phyloP scores from a whole-genome alignment of 805 yeast genomes.

The Brettanomyces custersianus region DNA sequence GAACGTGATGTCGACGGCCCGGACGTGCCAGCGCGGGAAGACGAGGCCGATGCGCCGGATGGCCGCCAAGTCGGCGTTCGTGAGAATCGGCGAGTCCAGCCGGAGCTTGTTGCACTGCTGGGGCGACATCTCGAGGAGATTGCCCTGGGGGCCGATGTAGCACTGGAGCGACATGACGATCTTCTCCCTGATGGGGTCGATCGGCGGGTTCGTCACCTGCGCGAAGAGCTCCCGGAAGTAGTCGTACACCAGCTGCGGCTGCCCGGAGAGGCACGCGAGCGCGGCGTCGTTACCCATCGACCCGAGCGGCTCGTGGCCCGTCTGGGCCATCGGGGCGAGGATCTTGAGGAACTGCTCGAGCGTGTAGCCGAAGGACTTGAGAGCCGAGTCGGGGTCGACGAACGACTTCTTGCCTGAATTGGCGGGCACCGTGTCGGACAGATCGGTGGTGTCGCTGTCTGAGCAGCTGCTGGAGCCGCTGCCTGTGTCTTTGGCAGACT shows the following conservation, averaged over 20 bases:
- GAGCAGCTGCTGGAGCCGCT: not conserved
- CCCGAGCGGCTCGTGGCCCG: conserved; percentile 91
- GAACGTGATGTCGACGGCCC: conserved; percentile 82
- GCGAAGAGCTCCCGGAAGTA: conserved; percentile 95
- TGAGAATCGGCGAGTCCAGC: conserved; percentile 74
- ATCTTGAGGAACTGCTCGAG: conserved; percentile 80
- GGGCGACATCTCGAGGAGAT: conserved; percentile 85
- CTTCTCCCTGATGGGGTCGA: conserved; percentile 94
- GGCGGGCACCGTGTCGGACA: too few relatives aligned
- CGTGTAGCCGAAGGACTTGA: conserved; percentile 87
- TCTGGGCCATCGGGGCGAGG: conserved; percentile 87
- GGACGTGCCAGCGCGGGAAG: conserved; percentile 81
- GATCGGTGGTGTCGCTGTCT: too few relatives aligned
- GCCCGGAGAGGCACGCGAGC: conserved; percentile 87
- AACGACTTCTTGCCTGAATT: too few relatives aligned
- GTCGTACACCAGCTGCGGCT: conserved; percentile 84
- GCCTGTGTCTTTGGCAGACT: not conserved
- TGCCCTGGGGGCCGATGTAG: conserved; percentile 97
- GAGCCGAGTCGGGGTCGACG: conserved; percentile 38
- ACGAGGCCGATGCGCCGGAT: conserved; percentile 61
- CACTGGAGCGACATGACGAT: conserved; percentile 97
- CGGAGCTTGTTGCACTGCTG: conserved; percentile 84
- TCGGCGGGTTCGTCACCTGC: conserved; percentile 97
- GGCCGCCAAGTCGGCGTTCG: conserved; percentile 66
- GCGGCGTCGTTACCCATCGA: conserved; percentile 99